Percentiles rank a stretch among this genome's conserved stretches.
Evolutionary conservation across 129 eudicot species (phyloP).

Genomic region (Gnaphalium uliginosum): DNA sequence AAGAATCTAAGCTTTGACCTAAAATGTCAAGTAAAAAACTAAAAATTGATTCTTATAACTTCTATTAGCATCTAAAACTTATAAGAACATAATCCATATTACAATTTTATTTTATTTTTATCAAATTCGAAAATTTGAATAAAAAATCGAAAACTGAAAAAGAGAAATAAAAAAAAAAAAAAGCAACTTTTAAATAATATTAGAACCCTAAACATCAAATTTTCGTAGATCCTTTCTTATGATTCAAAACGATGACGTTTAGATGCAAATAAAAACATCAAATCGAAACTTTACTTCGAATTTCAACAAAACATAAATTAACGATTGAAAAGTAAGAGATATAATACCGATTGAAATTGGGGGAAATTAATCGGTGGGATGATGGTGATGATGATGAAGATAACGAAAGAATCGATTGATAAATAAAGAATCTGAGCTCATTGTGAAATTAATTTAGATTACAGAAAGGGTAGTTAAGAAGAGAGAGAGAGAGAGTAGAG

Average conservation of each 20-base stretch:
- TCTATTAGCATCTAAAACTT: no score
- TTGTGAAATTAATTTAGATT: neutral
- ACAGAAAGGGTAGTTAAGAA: no score
- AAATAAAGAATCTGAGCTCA: conserved; percentile 25
- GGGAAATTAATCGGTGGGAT: conserved; percentile 26
- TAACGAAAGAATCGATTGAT: conserved; percentile 25
- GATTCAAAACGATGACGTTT: conserved; percentile 4
- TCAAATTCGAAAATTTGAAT: no score
- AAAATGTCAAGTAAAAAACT: neutral
- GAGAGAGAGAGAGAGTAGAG: no score
- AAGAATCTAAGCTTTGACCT: neutral
- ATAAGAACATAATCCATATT: neutral
- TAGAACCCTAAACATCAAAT: neutral
- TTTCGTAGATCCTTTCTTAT: conserved; percentile 14
- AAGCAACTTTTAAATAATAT: no score
- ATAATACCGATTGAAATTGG: conserved; percentile 30
- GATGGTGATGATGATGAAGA: conserved; percentile 17
- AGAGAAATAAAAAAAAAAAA: no score
- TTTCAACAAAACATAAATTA: neutral
- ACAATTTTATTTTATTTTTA: neutral
- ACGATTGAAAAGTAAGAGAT: neutral
- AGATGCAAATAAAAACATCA: conserved; percentile 15
- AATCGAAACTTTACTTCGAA: conserved; percentile 1
- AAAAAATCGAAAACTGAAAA: no score
- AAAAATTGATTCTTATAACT: no score